These are phyloP conservation scores for Rhizopogon salebrosus DNA, from an alignment of 768 basidiomycete species.

Conservation along the genomic window DNA sequence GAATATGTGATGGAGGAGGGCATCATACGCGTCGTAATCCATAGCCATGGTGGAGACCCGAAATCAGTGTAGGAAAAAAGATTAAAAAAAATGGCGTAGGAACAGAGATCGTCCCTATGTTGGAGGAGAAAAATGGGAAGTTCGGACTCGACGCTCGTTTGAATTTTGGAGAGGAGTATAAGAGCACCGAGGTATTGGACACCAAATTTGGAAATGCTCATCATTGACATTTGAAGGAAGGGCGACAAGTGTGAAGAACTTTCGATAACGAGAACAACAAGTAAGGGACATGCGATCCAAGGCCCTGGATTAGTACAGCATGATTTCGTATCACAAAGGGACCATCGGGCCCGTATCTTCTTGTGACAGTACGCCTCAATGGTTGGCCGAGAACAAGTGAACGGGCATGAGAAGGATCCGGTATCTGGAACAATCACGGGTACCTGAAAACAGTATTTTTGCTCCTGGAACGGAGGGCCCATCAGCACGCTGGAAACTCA, in stretches of 20 bases:
- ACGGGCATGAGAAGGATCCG: not conserved
- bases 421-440: not conserved
- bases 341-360: not conserved
- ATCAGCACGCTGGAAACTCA: not conserved
- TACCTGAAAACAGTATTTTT: not conserved
- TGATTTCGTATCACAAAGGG: not conserved
- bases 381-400: too few species aligned
- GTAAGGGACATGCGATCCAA: not conserved
- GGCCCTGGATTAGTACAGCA: not conserved
- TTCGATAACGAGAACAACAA: not conserved
- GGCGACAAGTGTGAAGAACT: not conserved
- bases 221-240: not conserved
- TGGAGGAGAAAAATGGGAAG: slow-evolving; percentile 1
- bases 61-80: not conserved
- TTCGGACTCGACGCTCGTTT: not conserved
- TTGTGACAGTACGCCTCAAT: not conserved
- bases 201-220: not conserved
- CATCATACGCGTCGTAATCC: slow-evolving; percentile 75
- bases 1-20: slow-evolving; percentile 76
- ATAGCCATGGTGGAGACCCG: slow-evolving; percentile 19
- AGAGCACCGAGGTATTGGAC: not conserved
- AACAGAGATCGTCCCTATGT: not conserved
- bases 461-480: not conserved
- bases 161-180: slow-evolving; percentile 13
- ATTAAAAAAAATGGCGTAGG: not conserved